Base-by-base conservation (phyloP, 2,329 filamentous ascomycete species). In the Sarocladiaceae sp. region DNA sequence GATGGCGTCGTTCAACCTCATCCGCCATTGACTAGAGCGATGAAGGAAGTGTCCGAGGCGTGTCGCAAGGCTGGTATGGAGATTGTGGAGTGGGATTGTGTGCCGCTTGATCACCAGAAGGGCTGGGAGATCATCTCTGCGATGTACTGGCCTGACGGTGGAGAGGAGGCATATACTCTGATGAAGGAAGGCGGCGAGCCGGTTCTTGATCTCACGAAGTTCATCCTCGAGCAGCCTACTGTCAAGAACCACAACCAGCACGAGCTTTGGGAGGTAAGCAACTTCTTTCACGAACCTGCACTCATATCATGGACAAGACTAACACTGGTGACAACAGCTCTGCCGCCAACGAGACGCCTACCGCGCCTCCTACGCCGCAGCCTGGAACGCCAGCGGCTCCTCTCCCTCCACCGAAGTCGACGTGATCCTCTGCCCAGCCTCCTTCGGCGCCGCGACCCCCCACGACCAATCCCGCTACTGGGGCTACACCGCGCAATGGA, bases 401-500 rank as follows among this genome's bases (percentile, higher is more conserved):
- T 25, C 52, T n/a, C n/a, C n/a, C 2, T 63, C 63, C 4, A 35
- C 49, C 49, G 59, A 63, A 39, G 73, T 85, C 8, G 84, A 88
- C 62, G 79, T 83, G 0, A 77, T 88, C 29, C 68, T 88, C 1
- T 83, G 78, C 52, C 84, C 84, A 0, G 77, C 73, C 0, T 78
- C 76, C 0, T 79, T 81, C 2, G n/a, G 78, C 74, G 66, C 77
- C 55, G 73, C 65, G 59, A 53, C 68, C 54, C 56, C 82, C 56
- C 64, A 80, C 56, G 66, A 67, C 3, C 58, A 64, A 10, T 66
- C 62, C 3, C 62, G 64, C 60, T 86, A 62, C 71, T 88, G 83
- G 83, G 77, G 76, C 1, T 89, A 88, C 58, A 86, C 83, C 0
- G 70, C 76, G 1, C 77, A 83, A 55, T 88, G 84, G 83, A 89